Evolutionary conservation across 2,329 filamentous ascomycete genomes (phyloP).

Genomic region (Claviceps cyperi): DNA sequence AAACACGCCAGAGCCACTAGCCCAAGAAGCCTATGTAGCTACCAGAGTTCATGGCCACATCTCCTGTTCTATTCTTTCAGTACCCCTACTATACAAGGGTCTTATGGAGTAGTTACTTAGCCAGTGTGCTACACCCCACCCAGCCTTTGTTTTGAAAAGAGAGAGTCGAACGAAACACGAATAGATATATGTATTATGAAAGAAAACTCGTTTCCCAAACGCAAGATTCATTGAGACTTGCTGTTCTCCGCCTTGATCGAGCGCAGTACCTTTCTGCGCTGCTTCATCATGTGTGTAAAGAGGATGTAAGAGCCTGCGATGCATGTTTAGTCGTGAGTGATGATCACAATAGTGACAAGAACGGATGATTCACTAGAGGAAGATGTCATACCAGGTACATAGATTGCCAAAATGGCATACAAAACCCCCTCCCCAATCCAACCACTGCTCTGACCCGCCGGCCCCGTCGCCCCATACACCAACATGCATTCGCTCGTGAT

Average conservation of each 20-base stretch:
- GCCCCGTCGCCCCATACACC: slow-evolving; percentile 54
- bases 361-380: background rate
- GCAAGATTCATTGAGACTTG: slow-evolving; percentile 24
- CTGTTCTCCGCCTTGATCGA: slow-evolving; percentile 36
- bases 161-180: too few species aligned
- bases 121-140: too few species aligned
- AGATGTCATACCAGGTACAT: slow-evolving; percentile 58
- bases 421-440: slow-evolving; percentile 43
- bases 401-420: slow-evolving; percentile 53
- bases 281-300: slow-evolving; percentile 89
- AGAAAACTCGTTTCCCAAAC: too few species aligned
- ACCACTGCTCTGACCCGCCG: slow-evolving; percentile 28
- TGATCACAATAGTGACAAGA: too few species aligned
- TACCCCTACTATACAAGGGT: too few species aligned
- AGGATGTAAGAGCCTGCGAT: slow-evolving; percentile 56
- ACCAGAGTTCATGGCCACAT: background rate
- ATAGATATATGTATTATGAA: too few species aligned
- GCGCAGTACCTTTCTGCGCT: slow-evolving; percentile 67
- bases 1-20: too few species aligned
- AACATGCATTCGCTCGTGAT: slow-evolving; percentile 78
- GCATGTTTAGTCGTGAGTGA: background rate
- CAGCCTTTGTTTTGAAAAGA: too few species aligned
- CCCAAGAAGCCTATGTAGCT: background rate
- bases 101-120: too few species aligned
- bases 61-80: too few species aligned